Evolutionary conservation across 2,329 filamentous ascomycete species (phyloP).

Genomic region (Chalara sp.): DNA sequence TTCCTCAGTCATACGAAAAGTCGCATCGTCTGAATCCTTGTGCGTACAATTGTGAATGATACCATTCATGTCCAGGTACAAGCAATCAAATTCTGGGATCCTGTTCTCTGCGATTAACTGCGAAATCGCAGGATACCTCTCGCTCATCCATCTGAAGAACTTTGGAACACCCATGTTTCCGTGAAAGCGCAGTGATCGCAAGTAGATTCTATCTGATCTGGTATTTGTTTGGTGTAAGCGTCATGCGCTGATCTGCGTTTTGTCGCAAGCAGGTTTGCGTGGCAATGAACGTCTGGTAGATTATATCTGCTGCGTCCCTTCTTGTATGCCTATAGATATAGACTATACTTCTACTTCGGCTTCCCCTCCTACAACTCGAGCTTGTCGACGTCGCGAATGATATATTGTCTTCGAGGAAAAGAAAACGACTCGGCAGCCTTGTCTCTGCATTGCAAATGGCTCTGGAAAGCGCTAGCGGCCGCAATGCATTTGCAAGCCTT

Average conservation of each 20-base stretch:
- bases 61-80: slow-evolving; percentile 98
- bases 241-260: slow-evolving; percentile 13
- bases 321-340: too few species aligned
- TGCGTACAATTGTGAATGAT: slow-evolving; percentile 99
- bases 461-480: too few species aligned
- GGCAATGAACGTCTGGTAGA: too few species aligned
- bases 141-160: slow-evolving; percentile 78
- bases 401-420: too few species aligned
- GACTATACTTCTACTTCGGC: too few species aligned
- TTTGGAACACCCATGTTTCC: slow-evolving; percentile 46
- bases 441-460: too few species aligned
- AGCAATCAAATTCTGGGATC: slow-evolving; percentile 96
- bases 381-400: too few species aligned
- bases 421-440: too few species aligned
- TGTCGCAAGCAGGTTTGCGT: too few species aligned
- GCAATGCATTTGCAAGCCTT: too few species aligned
- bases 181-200: slow-evolving; percentile 9
- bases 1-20: slow-evolving; percentile 90
- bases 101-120: slow-evolving; percentile 98
- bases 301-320: too few species aligned
- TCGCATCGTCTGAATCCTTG: slow-evolving; percentile 87
- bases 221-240: slow-evolving; percentile 5
- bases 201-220: slow-evolving; percentile 1
- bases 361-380: too few species aligned
- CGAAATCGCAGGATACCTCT: slow-evolving; percentile 97